Evolutionary conservation across 345 rosid species (phyloP).

Genomic region (Pugionium cornutum): DNA sequence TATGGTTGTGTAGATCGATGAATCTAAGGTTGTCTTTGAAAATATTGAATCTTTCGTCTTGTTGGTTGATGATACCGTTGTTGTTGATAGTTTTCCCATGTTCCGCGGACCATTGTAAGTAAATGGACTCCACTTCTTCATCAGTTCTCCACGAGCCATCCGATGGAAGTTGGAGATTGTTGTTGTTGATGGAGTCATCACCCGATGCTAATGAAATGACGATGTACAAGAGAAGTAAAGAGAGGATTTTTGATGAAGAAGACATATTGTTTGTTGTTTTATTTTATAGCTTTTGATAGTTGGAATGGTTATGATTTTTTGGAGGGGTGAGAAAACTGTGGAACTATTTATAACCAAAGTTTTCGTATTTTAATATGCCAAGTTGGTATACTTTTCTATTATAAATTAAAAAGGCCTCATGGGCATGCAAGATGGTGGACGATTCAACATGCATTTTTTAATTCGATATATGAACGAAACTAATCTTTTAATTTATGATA

Average conservation of each 20-base stretch:
- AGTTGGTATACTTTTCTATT: conserved; percentile 36
- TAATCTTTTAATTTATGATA: neutral
- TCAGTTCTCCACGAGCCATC: conserved; percentile 55
- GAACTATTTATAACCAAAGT: conserved; percentile 33
- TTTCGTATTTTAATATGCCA: conserved; percentile 33
- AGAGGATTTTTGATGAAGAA: conserved; percentile 30
- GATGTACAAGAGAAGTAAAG: conserved; percentile 41
- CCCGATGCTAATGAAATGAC: conserved; percentile 46
- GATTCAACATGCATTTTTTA: neutral
- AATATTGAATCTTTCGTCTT: conserved; percentile 57
- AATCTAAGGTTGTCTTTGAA: conserved; percentile 81
- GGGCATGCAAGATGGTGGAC: conserved; percentile 41
- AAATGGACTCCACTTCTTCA: conserved; percentile 66
- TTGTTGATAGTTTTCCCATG: conserved; percentile 64
- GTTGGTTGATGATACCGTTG: conserved; percentile 44
- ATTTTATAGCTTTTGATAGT: conserved; percentile 5
- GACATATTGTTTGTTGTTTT: conserved; percentile 29
- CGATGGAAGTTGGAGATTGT: conserved; percentile 40
- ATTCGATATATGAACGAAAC: neutral
- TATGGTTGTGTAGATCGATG: conserved; percentile 66
- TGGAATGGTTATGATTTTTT: conserved; percentile 27
- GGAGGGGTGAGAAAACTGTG: conserved; percentile 28
- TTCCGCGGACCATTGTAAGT: conserved; percentile 60
- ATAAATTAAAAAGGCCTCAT: neutral
- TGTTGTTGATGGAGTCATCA: conserved; percentile 18